phyloP scores from a whole-genome alignment of 2,329 filamentous ascomycete species.

The Aspergillus melleus region DNA sequence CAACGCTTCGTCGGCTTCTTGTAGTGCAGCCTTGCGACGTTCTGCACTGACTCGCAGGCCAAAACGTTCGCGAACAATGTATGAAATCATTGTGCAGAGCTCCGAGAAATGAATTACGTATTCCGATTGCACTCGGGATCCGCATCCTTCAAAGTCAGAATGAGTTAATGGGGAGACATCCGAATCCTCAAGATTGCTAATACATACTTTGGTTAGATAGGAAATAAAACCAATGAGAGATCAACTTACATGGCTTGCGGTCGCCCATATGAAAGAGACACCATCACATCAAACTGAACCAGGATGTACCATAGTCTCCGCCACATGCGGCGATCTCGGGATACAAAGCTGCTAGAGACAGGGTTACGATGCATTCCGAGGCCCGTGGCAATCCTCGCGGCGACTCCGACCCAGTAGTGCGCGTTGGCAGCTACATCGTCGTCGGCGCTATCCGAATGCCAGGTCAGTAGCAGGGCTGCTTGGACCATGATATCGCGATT shows the following conservation, averaged over 20 bases:
- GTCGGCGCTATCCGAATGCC: constrained; percentile 55
- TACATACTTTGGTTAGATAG: background rate
- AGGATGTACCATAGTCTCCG: constrained; percentile 46
- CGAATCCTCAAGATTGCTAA: constrained; percentile 51
- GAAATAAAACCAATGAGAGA: background rate
- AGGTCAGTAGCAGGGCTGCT: constrained; percentile 55
- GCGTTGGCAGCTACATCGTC: constrained; percentile 57
- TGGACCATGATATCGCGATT: constrained; percentile 57
- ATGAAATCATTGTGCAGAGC: constrained; percentile 53
- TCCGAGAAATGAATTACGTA: constrained; percentile 52
- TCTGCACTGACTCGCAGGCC: constrained; percentile 41
- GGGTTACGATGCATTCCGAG: constrained; percentile 55
- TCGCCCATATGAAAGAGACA: constrained; percentile 50
- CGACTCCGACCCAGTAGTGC: constrained; percentile 56
- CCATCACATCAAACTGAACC: constrained; percentile 46
- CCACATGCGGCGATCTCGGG: constrained; percentile 46
- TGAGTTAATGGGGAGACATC: constrained; percentile 49
- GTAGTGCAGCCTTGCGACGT: constrained; percentile 42
- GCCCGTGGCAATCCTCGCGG: constrained; percentile 53
- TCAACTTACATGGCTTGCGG: constrained; percentile 50
- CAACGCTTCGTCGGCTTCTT: constrained; percentile 43
- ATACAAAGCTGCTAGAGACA: constrained; percentile 41
- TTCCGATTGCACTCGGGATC: constrained; percentile 44
- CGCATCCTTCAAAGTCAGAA: constrained; percentile 51
- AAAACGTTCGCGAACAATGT: constrained; percentile 44